Conservation (phyloP, 306 rosid species). For the Vigna trinervia region DNA sequence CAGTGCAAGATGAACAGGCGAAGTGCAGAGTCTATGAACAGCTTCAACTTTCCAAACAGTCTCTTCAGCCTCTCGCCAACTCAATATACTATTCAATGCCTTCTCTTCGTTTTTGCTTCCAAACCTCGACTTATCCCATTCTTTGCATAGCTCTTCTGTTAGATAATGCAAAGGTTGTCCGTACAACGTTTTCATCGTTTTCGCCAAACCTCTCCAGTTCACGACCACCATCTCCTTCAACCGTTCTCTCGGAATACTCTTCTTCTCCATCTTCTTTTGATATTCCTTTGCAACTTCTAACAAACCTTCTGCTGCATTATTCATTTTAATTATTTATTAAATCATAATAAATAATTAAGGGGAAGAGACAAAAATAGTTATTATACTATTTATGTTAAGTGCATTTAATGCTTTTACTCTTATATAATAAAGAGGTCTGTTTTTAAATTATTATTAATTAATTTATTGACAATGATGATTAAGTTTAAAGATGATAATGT, state of each 20-base stretch:
- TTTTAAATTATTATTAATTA: too few species aligned
- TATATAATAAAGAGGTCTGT: too few species aligned
- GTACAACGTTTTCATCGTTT: conserved; percentile 35
- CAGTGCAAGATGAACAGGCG: conserved; percentile 44
- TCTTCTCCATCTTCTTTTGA: conserved; percentile 37
- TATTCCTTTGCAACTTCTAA: conserved; percentile 45
- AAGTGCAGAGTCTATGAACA: conserved; percentile 41
- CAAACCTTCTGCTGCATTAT: conserved; percentile 29
- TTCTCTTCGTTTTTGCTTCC: conserved; percentile 41
- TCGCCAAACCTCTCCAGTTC: conserved; percentile 46
- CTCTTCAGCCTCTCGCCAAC: conserved; percentile 30
- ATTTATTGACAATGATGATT: too few species aligned
- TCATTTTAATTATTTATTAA: neutral
- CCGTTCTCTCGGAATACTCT: conserved; percentile 31
- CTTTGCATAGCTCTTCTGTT: conserved; percentile 44
- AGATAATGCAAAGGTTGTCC: conserved; percentile 53
- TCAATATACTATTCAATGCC: conserved; percentile 31
- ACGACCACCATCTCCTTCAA: neutral
- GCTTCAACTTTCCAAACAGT: conserved; percentile 48
- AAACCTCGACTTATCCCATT: conserved; percentile 54
- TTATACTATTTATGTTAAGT: too few species aligned
- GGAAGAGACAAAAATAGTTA: too few species aligned
- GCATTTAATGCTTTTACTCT: too few species aligned
- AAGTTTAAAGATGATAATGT: too few species aligned
- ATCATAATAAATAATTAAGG: too few species aligned